These are phyloP conservation scores for Lineolata rhizophorae DNA, from an alignment of 495 filamentous ascomycete genomes.

Conservation along the genomic window DNA sequence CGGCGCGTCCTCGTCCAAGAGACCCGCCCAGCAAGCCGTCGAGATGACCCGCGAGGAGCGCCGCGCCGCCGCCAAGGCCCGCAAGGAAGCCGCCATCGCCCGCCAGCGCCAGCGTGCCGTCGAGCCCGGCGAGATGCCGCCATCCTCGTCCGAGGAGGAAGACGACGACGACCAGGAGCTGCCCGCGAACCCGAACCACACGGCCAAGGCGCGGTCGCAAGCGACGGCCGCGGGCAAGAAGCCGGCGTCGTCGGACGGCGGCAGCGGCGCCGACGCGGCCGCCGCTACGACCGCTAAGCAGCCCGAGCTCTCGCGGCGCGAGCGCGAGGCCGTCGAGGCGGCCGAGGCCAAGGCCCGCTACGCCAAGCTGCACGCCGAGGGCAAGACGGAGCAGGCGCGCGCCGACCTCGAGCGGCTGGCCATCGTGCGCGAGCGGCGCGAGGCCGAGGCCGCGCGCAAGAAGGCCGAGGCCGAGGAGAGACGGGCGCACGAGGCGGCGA, in stretches of 20 bases:
- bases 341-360: conserved; percentile 77
- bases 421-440: conserved; percentile 64
- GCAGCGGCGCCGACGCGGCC: conserved; percentile 9
- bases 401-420: conserved; percentile 72
- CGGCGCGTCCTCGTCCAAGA: too few species aligned
- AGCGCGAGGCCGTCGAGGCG: conserved; percentile 77
- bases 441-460: conserved; percentile 62
- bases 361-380: conserved; percentile 80
- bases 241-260: conserved; percentile 18
- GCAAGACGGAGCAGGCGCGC: conserved; percentile 90
- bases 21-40: conserved; percentile 13
- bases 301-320: conserved; percentile 49
- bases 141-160: conserved; percentile 40
- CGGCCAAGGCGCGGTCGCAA: conserved; percentile 42
- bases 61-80: conserved; percentile 68
- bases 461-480: conserved; percentile 32
- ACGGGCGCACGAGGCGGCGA: conserved; percentile 18
- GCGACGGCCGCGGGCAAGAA: conserved; percentile 24
- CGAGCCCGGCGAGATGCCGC: conserved; percentile 65
- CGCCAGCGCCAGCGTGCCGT: conserved; percentile 37
- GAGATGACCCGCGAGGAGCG: conserved; percentile 71
- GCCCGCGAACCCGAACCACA: conserved; percentile 83
- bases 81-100: conserved; percentile 73
- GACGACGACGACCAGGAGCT: conserved; percentile 35
- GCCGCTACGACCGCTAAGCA: conserved; percentile 14